Conservation (phyloP, 1,139 yeast species). For the Yamadazyma sp. region DNA sequence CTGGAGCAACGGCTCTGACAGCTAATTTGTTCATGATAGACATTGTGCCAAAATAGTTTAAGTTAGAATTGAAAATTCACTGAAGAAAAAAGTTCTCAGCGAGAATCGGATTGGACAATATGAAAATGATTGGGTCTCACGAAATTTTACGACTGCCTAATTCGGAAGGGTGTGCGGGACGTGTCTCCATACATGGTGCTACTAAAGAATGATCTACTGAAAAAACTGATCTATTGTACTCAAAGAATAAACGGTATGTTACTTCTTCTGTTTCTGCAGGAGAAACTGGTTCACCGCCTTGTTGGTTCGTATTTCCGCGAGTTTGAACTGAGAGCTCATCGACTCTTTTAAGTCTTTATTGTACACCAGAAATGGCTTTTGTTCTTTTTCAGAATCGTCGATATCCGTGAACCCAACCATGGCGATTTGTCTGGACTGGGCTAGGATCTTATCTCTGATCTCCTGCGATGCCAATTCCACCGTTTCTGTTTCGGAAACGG, state of each 20-base stretch:
- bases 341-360: conserved; percentile 33
- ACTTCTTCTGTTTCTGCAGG: conserved; percentile 3
- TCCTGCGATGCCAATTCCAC: conserved; percentile 28
- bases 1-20: conserved; percentile 44
- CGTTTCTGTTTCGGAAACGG: conserved; percentile 20
- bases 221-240: too few species aligned
- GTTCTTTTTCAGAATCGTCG: neutral
- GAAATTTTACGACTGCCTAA: conserved; percentile 29
- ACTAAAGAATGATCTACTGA: too few species aligned
- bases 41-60: conserved; percentile 20
- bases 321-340: conserved; percentile 23
- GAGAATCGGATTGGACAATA: conserved; percentile 22
- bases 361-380: conserved; percentile 3
- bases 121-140: conserved; percentile 32
- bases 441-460: conserved; percentile 24
- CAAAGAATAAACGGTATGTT: too few species aligned
- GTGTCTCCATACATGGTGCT: neutral
- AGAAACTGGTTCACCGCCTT: conserved; percentile 22
- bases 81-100: conserved; percentile 16
- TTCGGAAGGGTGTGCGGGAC: conserved; percentile 22
- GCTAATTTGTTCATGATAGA: conserved; percentile 50
- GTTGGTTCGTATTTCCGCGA: conserved; percentile 31
- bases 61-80: conserved; percentile 9
- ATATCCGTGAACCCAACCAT: conserved; percentile 1
- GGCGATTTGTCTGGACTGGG: conserved; percentile 19